Conservation (phyloP, 2,329 filamentous ascomycete genomes). For the Colletotrichum godetiae region DNA sequence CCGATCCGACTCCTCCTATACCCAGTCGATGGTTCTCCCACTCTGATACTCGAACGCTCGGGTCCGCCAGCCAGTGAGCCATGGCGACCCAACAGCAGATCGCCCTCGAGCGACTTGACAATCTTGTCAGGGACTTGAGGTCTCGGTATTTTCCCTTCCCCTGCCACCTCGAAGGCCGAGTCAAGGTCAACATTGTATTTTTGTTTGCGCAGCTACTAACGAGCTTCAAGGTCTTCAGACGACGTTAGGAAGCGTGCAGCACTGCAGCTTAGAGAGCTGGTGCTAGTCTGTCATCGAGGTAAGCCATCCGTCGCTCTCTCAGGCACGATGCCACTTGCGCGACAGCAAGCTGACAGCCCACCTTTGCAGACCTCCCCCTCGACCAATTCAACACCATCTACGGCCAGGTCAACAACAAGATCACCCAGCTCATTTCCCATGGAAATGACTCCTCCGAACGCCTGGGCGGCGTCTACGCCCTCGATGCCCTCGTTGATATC, state of each 20-base stretch:
- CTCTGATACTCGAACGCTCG: slow-evolving; percentile 26
- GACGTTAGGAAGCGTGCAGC: slow-evolving; percentile 65
- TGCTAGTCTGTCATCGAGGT: slow-evolving; percentile 68
- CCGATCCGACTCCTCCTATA: not conserved
- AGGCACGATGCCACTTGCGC: slow-evolving; percentile 1
- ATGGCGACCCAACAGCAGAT: slow-evolving; percentile 61
- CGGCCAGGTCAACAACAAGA: slow-evolving; percentile 66
- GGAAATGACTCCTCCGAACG: slow-evolving; percentile 89
- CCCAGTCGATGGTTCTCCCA: slow-evolving; percentile 30
- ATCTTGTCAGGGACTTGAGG: slow-evolving; percentile 64
- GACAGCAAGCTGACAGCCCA: slow-evolving; percentile 14
- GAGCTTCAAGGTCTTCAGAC: slow-evolving; percentile 46
- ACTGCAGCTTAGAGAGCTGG: slow-evolving; percentile 65
- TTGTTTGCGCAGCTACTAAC: not conserved
- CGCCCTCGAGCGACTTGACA: slow-evolving; percentile 66
- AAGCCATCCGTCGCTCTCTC: slow-evolving; percentile 28
- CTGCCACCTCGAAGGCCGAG: not conserved
- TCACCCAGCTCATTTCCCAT: slow-evolving; percentile 79
- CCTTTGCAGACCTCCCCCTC: slow-evolving; percentile 74
- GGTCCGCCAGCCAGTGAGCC: slow-evolving; percentile 40
- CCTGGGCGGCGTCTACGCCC: slow-evolving; percentile 89
- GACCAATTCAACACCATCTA: slow-evolving; percentile 78
- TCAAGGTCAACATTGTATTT: too few species aligned
- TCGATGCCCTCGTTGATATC: slow-evolving; percentile 95
- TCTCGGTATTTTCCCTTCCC: slow-evolving; percentile 57